Evolutionary conservation across 148 eudicot genomes (phyloP).

Genomic region (Salicornia ramosissima): DNA sequence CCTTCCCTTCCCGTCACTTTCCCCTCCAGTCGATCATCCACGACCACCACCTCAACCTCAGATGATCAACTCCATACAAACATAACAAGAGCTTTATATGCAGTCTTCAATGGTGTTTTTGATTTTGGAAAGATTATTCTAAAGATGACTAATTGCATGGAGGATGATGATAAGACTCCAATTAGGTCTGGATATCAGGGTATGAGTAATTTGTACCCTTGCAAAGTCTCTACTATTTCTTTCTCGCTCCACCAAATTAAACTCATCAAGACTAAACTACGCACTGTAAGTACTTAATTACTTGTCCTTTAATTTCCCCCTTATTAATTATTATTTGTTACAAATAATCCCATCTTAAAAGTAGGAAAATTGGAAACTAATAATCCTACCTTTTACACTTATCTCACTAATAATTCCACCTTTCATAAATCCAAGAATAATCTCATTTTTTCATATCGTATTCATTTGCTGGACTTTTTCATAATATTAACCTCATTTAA

Average conservation of each 20-base stretch:
- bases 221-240: slow-evolving; percentile 38
- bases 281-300: slow-evolving; percentile 60
- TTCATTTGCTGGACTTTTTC: too few relatives aligned
- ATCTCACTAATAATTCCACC: too few relatives aligned
- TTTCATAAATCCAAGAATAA: too few relatives aligned
- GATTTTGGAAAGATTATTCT: slow-evolving; percentile 63
- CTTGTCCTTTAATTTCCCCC: not conserved
- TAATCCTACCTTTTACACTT: too few relatives aligned
- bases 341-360: too few relatives aligned
- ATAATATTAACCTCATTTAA: too few relatives aligned
- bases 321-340: too few relatives aligned
- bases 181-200: slow-evolving; percentile 44
- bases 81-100: slow-evolving; percentile 21
- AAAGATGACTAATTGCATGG: slow-evolving; percentile 41
- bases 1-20: slow-evolving; percentile 62
- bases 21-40: slow-evolving; percentile 25
- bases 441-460: too few relatives aligned
- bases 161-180: slow-evolving; percentile 48
- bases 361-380: too few relatives aligned
- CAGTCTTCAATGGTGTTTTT: slow-evolving; percentile 24
- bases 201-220: slow-evolving; percentile 44
- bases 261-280: slow-evolving; percentile 45
- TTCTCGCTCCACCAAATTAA: slow-evolving; percentile 49
- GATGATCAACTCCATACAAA: too few relatives aligned
- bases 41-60: too few relatives aligned